Base-by-base conservation (phyloP, 768 basidiomycete species). In the Porphyrellus cyaneotinctus region DNA sequence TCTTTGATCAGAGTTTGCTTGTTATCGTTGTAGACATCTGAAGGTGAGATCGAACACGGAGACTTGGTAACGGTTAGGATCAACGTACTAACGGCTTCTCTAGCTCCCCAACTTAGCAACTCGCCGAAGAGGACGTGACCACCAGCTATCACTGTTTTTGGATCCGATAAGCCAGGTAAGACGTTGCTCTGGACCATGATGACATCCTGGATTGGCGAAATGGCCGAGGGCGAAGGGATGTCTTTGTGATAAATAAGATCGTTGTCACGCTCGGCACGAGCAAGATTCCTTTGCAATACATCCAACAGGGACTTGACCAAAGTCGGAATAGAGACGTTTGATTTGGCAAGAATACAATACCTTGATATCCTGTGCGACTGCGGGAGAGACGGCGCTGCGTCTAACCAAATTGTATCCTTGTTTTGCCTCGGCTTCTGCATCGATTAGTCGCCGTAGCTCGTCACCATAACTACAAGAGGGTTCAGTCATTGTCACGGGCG, bases 231-330 rank as follows among this genome's bases (percentile, higher is more conserved):
- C 0, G 92, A 74, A 1, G 95, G 93, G 1, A 95, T 76, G 51
- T 91, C 86, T 46, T 91, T 79, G 59, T 97, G 92, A 71, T 97
- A 99, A 35, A 99, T 97, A 8, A 97, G 74, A 68, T 95, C 89
- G 66, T 99, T 99, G 68, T 98, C 95, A 30, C 91, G 82, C 57
- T 87, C 82, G 0, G 95, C 90, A 14, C 91, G 80, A 5, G 74
- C 70, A 31, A 88, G 68, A 50, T 83, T 80, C 47, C 79, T 82
- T 58, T 86, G 79, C 23, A 97, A 73, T 9, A 74, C 83, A 42
- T 86, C 84, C 23, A 88, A 71, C 15, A 97, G 74, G 2, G 88
- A 90, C 94, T 97, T 65, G 22, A 17, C 35, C 10, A 1, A 44
- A 6, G 47, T 63, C 18, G 12, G 51, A 3, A 56, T 22, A 32